These are phyloP conservation scores for Cryptococcus floricola DNA, from an alignment of 1,284 basidiomycete genomes.

Conservation along the genomic window DNA sequence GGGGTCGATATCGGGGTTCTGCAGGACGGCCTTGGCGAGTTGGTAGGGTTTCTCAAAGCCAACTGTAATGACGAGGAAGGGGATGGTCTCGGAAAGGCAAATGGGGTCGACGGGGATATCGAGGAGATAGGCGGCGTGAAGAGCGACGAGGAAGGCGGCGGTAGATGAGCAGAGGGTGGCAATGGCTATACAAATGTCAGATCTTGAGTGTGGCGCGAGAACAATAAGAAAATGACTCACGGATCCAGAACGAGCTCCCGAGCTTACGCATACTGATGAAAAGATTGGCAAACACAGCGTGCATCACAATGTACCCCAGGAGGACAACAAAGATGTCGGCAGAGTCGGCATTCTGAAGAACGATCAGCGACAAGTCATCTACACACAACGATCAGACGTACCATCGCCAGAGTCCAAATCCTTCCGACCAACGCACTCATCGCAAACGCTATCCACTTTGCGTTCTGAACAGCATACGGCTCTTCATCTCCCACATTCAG, in stretches of 20 bases:
- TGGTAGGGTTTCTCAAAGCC: constrained; percentile 97
- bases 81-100: constrained; percentile 87
- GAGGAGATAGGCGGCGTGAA: constrained; percentile 78
- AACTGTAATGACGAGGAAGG: constrained; percentile 95
- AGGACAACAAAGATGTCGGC: constrained; percentile 94
- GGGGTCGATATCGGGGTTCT: constrained; percentile 67
- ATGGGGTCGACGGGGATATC: constrained; percentile 89
- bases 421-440: constrained; percentile 70
- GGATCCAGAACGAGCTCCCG: constrained; percentile 83
- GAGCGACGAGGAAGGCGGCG: constrained; percentile 80
- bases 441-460: constrained; percentile 83
- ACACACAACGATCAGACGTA: constrained; percentile 42
- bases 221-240: constrained; percentile 31
- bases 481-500: constrained; percentile 21
- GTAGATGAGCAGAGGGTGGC: constrained; percentile 80
- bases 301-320: constrained; percentile 95
- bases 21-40: constrained; percentile 84
- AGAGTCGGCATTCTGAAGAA: constrained; percentile 76
- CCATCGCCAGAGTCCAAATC: constrained; percentile 83
- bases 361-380: constrained; percentile 7
- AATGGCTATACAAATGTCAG: constrained; percentile 52
- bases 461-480: constrained; percentile 63
- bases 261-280: constrained; percentile 81
- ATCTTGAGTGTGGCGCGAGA: constrained; percentile 2
- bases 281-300: constrained; percentile 85